Conservation (phyloP, 345 rosid species). For the Brassica napus region DNA sequence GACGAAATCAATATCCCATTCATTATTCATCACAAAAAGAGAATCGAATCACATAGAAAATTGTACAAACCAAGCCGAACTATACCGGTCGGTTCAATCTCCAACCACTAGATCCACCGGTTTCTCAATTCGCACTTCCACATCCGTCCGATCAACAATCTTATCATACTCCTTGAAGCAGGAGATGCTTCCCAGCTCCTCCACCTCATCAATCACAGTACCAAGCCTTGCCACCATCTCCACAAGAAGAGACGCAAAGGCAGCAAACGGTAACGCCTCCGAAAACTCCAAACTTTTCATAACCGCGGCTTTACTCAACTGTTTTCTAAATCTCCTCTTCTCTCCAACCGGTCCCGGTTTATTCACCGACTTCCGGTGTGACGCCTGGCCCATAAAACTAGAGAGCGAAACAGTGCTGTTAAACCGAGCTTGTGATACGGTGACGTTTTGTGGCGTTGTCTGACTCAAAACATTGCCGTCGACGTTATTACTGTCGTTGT, state of each 20-base stretch:
- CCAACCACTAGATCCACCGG: constrained; percentile 33
- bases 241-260: constrained; percentile 77
- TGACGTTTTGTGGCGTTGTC: background rate
- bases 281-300: constrained; percentile 76
- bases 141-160: constrained; percentile 26
- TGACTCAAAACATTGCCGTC: constrained; percentile 5
- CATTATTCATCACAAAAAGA: background rate
- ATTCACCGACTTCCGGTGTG: constrained; percentile 45
- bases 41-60: background rate
- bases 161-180: constrained; percentile 58
- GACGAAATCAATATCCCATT: background rate
- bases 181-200: constrained; percentile 64
- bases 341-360: constrained; percentile 34
- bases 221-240: constrained; percentile 82
- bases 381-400: constrained; percentile 52
- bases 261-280: constrained; percentile 86
- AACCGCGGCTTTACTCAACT: constrained; percentile 62
- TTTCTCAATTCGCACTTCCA: constrained; percentile 38
- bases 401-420: constrained; percentile 43
- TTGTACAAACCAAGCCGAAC: background rate
- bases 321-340: constrained; percentile 61
- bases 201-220: constrained; percentile 65
- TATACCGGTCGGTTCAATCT: background rate
- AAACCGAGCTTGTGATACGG: constrained; percentile 17
- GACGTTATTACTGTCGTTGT: constrained; percentile 22